Conservation (phyloP, 345 rosid species). For the Citrus sp. region DNA sequence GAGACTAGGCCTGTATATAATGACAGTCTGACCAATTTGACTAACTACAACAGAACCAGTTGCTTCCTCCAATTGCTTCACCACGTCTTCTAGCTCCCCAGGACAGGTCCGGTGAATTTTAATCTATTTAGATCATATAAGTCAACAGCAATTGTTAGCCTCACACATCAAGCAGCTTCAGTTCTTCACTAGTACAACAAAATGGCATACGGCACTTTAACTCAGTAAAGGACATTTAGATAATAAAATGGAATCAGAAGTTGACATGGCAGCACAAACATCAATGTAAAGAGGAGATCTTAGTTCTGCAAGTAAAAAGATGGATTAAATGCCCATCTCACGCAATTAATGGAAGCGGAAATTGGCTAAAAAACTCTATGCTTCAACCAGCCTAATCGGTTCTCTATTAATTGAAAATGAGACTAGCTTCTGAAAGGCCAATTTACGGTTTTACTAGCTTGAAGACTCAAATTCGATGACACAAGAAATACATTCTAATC, state of each 20-base stretch:
- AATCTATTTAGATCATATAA: conserved; percentile 39
- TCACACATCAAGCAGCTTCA: conserved; percentile 1
- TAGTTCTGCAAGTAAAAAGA: neutral
- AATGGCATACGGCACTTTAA: neutral
- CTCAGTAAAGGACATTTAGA: neutral
- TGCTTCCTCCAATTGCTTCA: conserved; percentile 52
- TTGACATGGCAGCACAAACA: neutral
- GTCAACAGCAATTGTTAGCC: neutral
- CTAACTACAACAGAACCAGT: conserved; percentile 72
- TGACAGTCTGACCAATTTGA: conserved; percentile 77
- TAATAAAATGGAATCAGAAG: neutral
- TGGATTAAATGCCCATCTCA: neutral
- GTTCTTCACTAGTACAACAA: neutral
- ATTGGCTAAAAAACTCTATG: neutral
- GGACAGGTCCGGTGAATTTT: conserved; percentile 80
- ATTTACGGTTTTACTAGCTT: neutral
- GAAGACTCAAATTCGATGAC: neutral
- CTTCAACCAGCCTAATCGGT: neutral
- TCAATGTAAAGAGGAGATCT: neutral
- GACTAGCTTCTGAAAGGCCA: neutral
- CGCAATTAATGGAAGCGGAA: neutral
- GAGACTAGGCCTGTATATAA: conserved; percentile 75
- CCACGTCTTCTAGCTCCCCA: conserved; percentile 67
- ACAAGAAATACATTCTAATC: neutral
- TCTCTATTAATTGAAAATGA: neutral